Evolutionary conservation across 306 rosid species (phyloP), one percentile per base, ranked within the genome.

Genomic region (Quercus dentata): DNA sequence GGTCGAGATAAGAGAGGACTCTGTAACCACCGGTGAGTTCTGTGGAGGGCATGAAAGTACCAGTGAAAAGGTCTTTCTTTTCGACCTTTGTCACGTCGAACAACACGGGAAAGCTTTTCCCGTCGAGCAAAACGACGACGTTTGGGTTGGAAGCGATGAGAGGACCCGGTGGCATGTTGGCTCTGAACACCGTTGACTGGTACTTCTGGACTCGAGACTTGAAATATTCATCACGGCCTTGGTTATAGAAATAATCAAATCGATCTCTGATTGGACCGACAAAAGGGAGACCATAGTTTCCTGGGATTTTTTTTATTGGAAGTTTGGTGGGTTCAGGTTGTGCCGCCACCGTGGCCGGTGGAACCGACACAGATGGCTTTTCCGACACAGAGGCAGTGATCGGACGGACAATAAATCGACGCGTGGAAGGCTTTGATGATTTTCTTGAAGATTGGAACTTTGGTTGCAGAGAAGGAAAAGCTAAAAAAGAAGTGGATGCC

Each of bases 111-210:
- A 95, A 95, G 65, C 91, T 85, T 76, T 91, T 93, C 2, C 87
- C 98, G 83, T 95, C 99, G 35, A 95, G 98, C 18, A 95, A 72
- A 56, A 85, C 88, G 76, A 95, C 75, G 78, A 95, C 99, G 4
- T 81, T 82, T 15, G 99, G 76, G 49, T 89, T 72, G 5, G 81
- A 15, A 5, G 96, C 17, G 31, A 93, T 87, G 78, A 86, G 79
- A 0, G 96, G 97, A 3, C 99, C 99, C 0, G 99, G 99, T 1
- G 99, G 99, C 92, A 93, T 88, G 78, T 95, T 95, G 80, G 89
- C 88, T 61, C 98, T 85, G 84, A 84, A 95, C 1, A 95, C 91
- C 30, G 98, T 93, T 2, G 99, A 95, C 31, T 80, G 70, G 80
- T 95, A 82, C 25, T 91, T 93, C 1, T 75, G 87, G 65, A 68